phyloP scores from a whole-genome alignment of 2,329 filamentous ascomycete species.

The Shiraia bambusicola region DNA sequence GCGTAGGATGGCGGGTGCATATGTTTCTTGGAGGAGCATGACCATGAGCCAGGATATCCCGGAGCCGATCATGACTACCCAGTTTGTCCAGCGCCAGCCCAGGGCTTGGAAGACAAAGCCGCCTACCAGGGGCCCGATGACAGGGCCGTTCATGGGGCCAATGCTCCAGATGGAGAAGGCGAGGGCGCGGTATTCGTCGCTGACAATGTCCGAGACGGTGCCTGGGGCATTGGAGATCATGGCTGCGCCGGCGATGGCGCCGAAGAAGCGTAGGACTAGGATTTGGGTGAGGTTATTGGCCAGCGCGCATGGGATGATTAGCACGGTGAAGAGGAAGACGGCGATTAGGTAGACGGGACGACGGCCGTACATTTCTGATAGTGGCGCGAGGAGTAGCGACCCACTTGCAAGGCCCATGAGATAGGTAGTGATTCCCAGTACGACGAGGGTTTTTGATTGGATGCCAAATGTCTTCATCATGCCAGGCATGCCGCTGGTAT shows the following conservation, averaged over 20 bases:
- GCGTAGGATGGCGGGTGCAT: conserved; percentile 69
- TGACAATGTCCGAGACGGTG: conserved; percentile 79
- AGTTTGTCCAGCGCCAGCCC: conserved; percentile 87
- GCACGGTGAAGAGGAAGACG: conserved; percentile 63
- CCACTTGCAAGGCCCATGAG: conserved; percentile 73
- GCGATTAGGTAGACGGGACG: conserved; percentile 67
- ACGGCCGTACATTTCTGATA: conserved; percentile 70
- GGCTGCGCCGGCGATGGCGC: conserved; percentile 71
- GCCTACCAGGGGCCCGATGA: conserved; percentile 69
- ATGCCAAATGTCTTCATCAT: conserved; percentile 68
- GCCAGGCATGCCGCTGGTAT: conserved; percentile 70
- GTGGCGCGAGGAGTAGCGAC: conserved; percentile 70
- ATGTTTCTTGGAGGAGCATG: conserved; percentile 71
- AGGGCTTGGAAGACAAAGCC: conserved; percentile 77
- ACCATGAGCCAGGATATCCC: conserved; percentile 63
- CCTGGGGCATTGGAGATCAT: conserved; percentile 84
- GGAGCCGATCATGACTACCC: conserved; percentile 64
- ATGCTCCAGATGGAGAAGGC: conserved; percentile 82
- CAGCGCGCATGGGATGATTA: conserved; percentile 72
- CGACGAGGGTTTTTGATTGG: conserved; percentile 60
- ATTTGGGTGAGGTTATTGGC: conserved; percentile 68
- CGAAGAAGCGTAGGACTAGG: conserved; percentile 73
- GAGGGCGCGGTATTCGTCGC: conserved; percentile 76
- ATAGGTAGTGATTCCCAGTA: conserved; percentile 77
- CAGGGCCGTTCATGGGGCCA: conserved; percentile 74